phyloP scores from a whole-genome alignment of 768 basidiomycete genomes.

The Macrolepiota dolichaula region DNA sequence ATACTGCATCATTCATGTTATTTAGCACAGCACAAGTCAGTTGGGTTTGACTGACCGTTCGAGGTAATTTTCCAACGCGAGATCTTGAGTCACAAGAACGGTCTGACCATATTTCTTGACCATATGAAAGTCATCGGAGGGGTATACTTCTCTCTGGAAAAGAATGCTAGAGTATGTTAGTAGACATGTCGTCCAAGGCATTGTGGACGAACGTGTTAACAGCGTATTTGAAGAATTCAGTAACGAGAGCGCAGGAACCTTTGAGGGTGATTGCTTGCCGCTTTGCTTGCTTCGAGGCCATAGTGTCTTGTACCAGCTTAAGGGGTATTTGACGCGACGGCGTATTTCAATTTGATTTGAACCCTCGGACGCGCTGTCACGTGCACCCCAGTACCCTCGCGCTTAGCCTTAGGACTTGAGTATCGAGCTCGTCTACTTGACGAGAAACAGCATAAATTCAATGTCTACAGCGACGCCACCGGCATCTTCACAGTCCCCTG shows the following conservation, averaged over 20 bases:
- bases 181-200: slow-evolving; percentile 11
- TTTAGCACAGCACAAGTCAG: neutral
- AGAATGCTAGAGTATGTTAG: slow-evolving; percentile 59
- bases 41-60: slow-evolving; percentile 48
- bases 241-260: slow-evolving; percentile 89
- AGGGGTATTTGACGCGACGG: slow-evolving; percentile 11
- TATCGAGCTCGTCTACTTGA: neutral
- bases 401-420: neutral
- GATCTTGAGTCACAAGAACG: slow-evolving; percentile 90
- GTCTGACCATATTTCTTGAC: slow-evolving; percentile 99
- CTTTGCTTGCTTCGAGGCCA: slow-evolving; percentile 47
- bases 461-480: slow-evolving; percentile 53
- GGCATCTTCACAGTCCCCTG: slow-evolving; percentile 46
- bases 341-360: slow-evolving; percentile 13
- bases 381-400: slow-evolving; percentile 15
- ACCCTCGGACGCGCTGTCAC: slow-evolving; percentile 28
- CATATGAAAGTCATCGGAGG: slow-evolving; percentile 98
- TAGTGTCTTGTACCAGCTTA: slow-evolving; percentile 18
- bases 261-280: slow-evolving; percentile 90
- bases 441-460: neutral
- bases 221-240: slow-evolving; percentile 99
- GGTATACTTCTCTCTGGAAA: slow-evolving; percentile 96
- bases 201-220: slow-evolving; percentile 78
- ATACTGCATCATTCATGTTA: slow-evolving; percentile 50
- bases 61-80: slow-evolving; percentile 91